These are phyloP conservation scores for Candida caryicola DNA, from an alignment of 805 yeast species.

Conservation along the genomic window DNA sequence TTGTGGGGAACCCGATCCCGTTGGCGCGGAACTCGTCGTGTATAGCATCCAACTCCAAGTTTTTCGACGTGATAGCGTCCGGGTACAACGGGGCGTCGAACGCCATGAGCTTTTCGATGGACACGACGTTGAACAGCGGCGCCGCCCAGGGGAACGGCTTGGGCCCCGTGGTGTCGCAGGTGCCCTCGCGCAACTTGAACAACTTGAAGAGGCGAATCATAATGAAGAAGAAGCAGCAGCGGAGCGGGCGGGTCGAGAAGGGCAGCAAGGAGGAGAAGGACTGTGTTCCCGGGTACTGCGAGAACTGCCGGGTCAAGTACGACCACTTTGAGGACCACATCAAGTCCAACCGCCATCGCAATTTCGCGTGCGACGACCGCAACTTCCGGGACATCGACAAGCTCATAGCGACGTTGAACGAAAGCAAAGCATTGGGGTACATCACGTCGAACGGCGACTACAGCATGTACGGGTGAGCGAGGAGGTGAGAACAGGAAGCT, in stretches of 20 bases:
- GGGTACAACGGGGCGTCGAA: conserved; percentile 46
- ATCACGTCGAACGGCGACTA: conserved; percentile 42
- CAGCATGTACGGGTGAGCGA: conserved; percentile 13
- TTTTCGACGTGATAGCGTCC: conserved; percentile 43
- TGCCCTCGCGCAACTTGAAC: conserved; percentile 50
- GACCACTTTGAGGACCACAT: conserved; percentile 79
- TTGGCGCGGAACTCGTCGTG: conserved; percentile 39
- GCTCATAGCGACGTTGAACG: conserved; percentile 53
- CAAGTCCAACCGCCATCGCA: conserved; percentile 62
- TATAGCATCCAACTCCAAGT: conserved; percentile 39
- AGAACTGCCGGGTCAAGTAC: conserved; percentile 83
- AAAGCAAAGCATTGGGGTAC: conserved; percentile 41
- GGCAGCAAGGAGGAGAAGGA: conserved; percentile 26
- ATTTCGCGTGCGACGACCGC: conserved; percentile 67
- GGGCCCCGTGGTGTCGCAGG: conserved; percentile 58
- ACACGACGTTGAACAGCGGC: conserved; percentile 35
- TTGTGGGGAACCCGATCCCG: conserved; percentile 6
- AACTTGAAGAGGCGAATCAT: conserved; percentile 46
- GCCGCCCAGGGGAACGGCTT: conserved; percentile 48
- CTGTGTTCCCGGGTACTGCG: conserved; percentile 78
- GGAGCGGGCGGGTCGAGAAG: conserved; percentile 13
- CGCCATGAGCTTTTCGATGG: conserved; percentile 40
- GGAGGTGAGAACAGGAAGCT: neutral
- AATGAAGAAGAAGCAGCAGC: conserved; percentile 36
- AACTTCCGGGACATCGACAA: conserved; percentile 79